phyloP scores from a whole-genome alignment of 2,329 filamentous ascomycete genomes.

The Aspergillus japonicus region DNA sequence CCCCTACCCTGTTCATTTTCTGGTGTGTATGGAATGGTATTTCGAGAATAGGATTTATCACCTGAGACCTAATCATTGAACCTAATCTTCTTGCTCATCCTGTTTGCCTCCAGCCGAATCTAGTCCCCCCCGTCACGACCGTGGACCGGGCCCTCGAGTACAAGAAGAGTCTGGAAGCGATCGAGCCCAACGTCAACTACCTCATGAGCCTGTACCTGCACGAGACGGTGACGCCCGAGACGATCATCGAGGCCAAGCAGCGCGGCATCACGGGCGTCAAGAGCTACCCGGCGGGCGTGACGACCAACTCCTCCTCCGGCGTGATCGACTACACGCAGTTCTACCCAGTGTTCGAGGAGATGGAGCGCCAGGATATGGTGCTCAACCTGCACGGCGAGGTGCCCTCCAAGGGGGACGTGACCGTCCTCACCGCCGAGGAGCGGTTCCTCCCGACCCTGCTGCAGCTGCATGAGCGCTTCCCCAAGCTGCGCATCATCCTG shows the following conservation, averaged over 20 bases:
- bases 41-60: not conserved
- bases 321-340: constrained; percentile 46
- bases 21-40: not conserved
- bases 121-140: constrained; percentile 62
- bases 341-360: constrained; percentile 72
- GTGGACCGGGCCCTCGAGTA: constrained; percentile 66
- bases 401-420: constrained; percentile 43
- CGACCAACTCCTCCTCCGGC: constrained; percentile 57
- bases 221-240: constrained; percentile 62
- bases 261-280: constrained; percentile 69
- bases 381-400: constrained; percentile 87
- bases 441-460: constrained; percentile 78
- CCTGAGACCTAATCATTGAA: no score
- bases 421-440: constrained; percentile 67
- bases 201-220: constrained; percentile 74
- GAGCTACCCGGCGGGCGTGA: constrained; percentile 48
- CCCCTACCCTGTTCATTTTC: not conserved
- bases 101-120: constrained; percentile 58
- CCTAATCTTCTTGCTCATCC: constrained; percentile 13
- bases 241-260: constrained; percentile 69
- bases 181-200: constrained; percentile 64
- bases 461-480: constrained; percentile 72
- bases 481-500: constrained; percentile 56
- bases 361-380: constrained; percentile 80
- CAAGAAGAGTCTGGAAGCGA: constrained; percentile 57